Conservation (phyloP, 1,284 basidiomycete species). For the Volvariella surrecta region DNA sequence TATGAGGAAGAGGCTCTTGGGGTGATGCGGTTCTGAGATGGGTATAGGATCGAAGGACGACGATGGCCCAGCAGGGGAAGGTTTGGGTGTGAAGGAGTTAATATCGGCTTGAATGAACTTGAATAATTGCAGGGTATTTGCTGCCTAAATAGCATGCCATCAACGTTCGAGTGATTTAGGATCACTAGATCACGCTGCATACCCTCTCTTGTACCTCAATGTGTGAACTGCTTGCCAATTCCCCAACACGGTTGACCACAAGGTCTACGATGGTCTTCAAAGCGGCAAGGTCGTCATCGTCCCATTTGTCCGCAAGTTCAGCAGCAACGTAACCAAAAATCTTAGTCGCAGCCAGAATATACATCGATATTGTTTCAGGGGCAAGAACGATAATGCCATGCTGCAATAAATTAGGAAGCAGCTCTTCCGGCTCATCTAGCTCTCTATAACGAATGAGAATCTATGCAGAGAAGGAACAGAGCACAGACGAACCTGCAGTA, state of each 20-base stretch:
- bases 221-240: slow-evolving; percentile 50
- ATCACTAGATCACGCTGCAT: slow-evolving; percentile 20
- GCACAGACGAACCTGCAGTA: slow-evolving; percentile 54
- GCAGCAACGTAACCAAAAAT: slow-evolving; percentile 83
- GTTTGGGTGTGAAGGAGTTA: slow-evolving; percentile 42
- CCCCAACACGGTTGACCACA: slow-evolving; percentile 46
- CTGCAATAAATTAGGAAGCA: slow-evolving; percentile 62
- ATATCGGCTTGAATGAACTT: slow-evolving; percentile 78
- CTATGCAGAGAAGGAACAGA: slow-evolving; percentile 7
- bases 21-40: slow-evolving; percentile 47
- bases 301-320: slow-evolving; percentile 70
- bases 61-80: slow-evolving; percentile 28
- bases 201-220: slow-evolving; percentile 91
- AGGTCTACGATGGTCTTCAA: slow-evolving; percentile 54
- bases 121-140: slow-evolving; percentile 75
- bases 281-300: slow-evolving; percentile 54
- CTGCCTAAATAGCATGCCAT: slow-evolving; percentile 42
- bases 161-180: slow-evolving; percentile 2
- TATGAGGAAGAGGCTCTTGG: slow-evolving; percentile 86
- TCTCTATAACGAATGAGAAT: slow-evolving; percentile 34
- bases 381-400: slow-evolving; percentile 44
- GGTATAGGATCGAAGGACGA: slow-evolving; percentile 27
- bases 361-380: slow-evolving; percentile 61
- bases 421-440: slow-evolving; percentile 59
- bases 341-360: slow-evolving; percentile 80